A percentile compares a stretch with the other conserved stretches of the same genome.
Conservation (phyloP, 169 alveolate genomes). For the Cryptosporidium bovis region DNA sequence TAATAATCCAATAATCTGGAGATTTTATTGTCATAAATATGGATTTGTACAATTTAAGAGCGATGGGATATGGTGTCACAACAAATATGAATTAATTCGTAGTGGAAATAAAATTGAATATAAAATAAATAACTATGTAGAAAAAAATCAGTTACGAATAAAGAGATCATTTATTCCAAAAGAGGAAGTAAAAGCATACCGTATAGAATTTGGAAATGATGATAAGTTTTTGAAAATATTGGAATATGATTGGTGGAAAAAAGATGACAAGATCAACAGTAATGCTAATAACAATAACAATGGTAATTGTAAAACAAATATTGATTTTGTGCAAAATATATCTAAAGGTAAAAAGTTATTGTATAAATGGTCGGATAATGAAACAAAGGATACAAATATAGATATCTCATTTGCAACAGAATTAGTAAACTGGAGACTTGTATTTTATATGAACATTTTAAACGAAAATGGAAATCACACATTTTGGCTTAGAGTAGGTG, state of each 20-base stretch:
- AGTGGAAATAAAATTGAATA: neutral
- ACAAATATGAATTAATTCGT: neutral
- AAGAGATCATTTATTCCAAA: conserved; percentile 22
- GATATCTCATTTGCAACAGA: conserved; percentile 63
- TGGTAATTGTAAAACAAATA: neutral
- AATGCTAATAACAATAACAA: neutral
- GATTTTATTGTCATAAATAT: conserved; percentile 52
- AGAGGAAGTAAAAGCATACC: conserved; percentile 45
- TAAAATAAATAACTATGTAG: neutral
- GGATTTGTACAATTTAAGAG: conserved; percentile 62
- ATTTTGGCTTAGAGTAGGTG: conserved; percentile 65
- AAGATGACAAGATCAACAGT: neutral
- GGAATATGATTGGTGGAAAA: conserved; percentile 65
- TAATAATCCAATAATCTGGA: conserved; percentile 63
- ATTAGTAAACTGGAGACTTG: conserved; percentile 70
- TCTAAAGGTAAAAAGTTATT: conserved; percentile 23
- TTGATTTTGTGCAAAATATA: neutral
- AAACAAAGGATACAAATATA: neutral
- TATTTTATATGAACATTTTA: conserved; percentile 44
- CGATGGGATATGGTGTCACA: conserved; percentile 28
- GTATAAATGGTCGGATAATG: neutral
- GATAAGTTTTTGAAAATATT: conserved; percentile 1
- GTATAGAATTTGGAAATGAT: conserved; percentile 35
- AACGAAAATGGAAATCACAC: conserved; percentile 21
- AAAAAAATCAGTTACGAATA: neutral